phyloP scores from a whole-genome alignment of 805 yeast species.

The Monosporozyma servazzii region DNA sequence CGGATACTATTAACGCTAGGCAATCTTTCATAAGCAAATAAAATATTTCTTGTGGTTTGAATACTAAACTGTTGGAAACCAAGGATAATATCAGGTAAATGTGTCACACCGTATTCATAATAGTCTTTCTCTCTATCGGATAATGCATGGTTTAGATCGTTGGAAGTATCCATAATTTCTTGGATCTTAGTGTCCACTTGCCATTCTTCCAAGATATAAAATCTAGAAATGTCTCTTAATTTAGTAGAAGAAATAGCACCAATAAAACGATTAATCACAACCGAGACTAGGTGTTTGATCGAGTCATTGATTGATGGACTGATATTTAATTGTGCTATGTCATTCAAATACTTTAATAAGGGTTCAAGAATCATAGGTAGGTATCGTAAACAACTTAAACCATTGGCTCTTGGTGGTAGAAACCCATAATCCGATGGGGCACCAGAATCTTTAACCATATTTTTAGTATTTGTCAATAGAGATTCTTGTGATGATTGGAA shows the following conservation, averaged over 20 bases:
- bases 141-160: neutral
- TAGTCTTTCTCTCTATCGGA: neutral
- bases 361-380: slow-evolving; percentile 38
- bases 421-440: slow-evolving; percentile 38
- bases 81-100: slow-evolving; percentile 30
- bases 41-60: slow-evolving; percentile 26
- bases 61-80: slow-evolving; percentile 30
- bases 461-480: neutral
- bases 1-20: slow-evolving; percentile 31
- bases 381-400: slow-evolving; percentile 48
- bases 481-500: slow-evolving; percentile 30
- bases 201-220: slow-evolving; percentile 36
- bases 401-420: slow-evolving; percentile 56
- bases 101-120: slow-evolving; percentile 30
- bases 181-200: slow-evolving; percentile 21
- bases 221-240: slow-evolving; percentile 39
- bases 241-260: slow-evolving; percentile 43
- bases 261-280: slow-evolving; percentile 36
- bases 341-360: slow-evolving; percentile 35
- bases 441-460: slow-evolving; percentile 19
- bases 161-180: slow-evolving; percentile 1
- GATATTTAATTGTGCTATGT: slow-evolving; percentile 36
- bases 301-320: slow-evolving; percentile 32
- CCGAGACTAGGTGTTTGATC: slow-evolving; percentile 30
- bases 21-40: slow-evolving; percentile 28